Base-by-base conservation (phyloP, 2,329 filamentous ascomycete genomes). In the Monosporascus sp. region DNA sequence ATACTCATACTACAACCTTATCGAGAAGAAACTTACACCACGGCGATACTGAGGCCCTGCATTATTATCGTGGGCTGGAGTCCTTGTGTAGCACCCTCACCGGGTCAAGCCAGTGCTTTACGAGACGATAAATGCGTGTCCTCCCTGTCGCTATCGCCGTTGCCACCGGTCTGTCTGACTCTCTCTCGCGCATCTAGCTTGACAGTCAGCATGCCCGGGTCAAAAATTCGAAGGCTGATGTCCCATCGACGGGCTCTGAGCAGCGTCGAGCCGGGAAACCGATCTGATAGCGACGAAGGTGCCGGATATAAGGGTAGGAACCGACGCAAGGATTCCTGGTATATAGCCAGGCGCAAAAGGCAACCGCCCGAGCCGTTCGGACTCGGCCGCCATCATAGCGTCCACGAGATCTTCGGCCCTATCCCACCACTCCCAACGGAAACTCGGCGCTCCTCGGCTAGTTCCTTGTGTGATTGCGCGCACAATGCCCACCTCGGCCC, bases 391-490 rank as follows among this genome's bases (percentile, higher is more conserved):
- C 64, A 68, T 55, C 65, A 71, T 53, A 72, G 70, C 52, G 63
- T 72, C 50, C 69, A 74, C 60, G 68, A 68, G 55, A 69, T 72
- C 52, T 62, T 69, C 35, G 65, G 65, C 24, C 67, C 72, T 41
- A 53, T 72, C 24, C 70, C 75, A 48, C 66, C 71, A 46, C 62
- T 73, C 18, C 69, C 70, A n/a, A 67, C 60, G 50, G 67, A 66
- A 48, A 70, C 66, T 14, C 67, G 69, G 45, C 65, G 69, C 53
- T 74, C 74, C 18, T 73, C 75, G 24, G 68, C 68, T 46, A 75
- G 70, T 57, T 79, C 77, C 64, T 72, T 78, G 61, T 75, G 71
- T 59, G 75, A 70, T 56, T 73, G 65, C 52, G 71, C 77, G 41
- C 68, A 65, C 57, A 66, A 70, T 59, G 63, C 55, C 49, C 65